Conservation (phyloP, 306 rosid species). For the Elaeagnus macrophylla region DNA sequence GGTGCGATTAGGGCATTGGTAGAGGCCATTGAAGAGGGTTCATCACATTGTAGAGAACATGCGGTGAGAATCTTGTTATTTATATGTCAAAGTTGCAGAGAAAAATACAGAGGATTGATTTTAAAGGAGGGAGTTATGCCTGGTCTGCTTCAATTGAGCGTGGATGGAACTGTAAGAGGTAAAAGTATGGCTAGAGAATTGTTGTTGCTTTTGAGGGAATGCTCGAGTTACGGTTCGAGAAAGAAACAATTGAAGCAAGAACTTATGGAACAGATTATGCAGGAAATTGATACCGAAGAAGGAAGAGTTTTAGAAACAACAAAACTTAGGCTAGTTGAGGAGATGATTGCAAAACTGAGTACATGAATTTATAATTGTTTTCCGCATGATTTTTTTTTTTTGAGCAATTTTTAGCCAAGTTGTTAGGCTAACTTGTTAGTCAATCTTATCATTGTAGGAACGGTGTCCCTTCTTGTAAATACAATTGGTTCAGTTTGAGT, state of each 20-base stretch:
- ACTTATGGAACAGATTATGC: conserved; percentile 50
- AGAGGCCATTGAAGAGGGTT: conserved; percentile 64
- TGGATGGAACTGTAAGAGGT: conserved; percentile 64
- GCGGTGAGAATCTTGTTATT: conserved; percentile 51
- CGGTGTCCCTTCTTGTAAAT: conserved; percentile 17
- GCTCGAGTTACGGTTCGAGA: conserved; percentile 34
- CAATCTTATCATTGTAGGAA: not conserved
- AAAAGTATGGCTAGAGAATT: conserved; percentile 40
- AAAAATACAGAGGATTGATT: conserved; percentile 56
- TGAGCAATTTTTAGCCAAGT: not conserved
- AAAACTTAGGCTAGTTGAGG: conserved; percentile 51
- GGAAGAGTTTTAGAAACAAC: conserved; percentile 39
- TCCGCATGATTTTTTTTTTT: not conserved
- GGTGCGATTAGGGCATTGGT: conserved; percentile 48
- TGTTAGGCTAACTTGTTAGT: not conserved
- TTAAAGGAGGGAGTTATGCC: conserved; percentile 78
- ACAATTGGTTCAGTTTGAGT: conserved; percentile 18
- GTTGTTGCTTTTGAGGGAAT: conserved; percentile 55
- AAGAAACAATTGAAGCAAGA: conserved; percentile 29
- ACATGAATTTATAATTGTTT: conserved; percentile 12
- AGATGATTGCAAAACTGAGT: conserved; percentile 71
- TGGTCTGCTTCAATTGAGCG: conserved; percentile 67
- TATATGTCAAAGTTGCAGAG: conserved; percentile 64
- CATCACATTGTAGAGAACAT: conserved; percentile 48
- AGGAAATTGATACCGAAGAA: conserved; percentile 61